Conservation (phyloP, 805 yeast species). For the Lipomyces lipofer region DNA sequence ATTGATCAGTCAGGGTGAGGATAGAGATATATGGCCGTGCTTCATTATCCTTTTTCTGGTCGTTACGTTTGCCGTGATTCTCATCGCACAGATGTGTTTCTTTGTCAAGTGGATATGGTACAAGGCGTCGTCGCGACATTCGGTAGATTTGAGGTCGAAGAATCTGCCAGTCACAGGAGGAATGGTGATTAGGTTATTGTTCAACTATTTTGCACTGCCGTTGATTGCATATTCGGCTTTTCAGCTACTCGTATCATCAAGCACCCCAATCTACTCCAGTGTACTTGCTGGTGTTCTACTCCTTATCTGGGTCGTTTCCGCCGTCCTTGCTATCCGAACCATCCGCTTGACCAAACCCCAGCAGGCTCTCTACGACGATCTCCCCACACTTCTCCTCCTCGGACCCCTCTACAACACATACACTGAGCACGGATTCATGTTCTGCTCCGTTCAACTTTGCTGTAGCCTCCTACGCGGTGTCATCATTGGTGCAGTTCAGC, state of each 20-base stretch:
- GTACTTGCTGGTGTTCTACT: conserved; percentile 37
- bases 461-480: conserved; percentile 37
- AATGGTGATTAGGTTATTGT: conserved; percentile 33
- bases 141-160: conserved; percentile 33
- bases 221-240: conserved; percentile 36
- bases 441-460: conserved; percentile 26
- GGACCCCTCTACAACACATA: conserved; percentile 41
- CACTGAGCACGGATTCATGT: conserved; percentile 31
- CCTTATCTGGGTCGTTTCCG: conserved; percentile 33
- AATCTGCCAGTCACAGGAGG: conserved; percentile 36
- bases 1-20: conserved; percentile 30
- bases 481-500: conserved; percentile 39
- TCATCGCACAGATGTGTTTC: conserved; percentile 23
- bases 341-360: conserved; percentile 29
- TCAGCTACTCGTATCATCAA: conserved; percentile 35
- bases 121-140: conserved; percentile 18
- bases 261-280: conserved; percentile 32
- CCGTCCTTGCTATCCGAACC: conserved; percentile 20
- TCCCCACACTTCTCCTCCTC: conserved; percentile 33
- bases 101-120: conserved; percentile 18
- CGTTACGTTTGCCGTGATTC: conserved; percentile 29
- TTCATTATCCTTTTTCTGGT: conserved; percentile 39
- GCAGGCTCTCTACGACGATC: conserved; percentile 35
- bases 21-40: conserved; percentile 40
- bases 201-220: conserved; percentile 37